Evolutionary conservation across 495 filamentous ascomycete species (phyloP).

Genomic region (Penicillium parvum): DNA sequence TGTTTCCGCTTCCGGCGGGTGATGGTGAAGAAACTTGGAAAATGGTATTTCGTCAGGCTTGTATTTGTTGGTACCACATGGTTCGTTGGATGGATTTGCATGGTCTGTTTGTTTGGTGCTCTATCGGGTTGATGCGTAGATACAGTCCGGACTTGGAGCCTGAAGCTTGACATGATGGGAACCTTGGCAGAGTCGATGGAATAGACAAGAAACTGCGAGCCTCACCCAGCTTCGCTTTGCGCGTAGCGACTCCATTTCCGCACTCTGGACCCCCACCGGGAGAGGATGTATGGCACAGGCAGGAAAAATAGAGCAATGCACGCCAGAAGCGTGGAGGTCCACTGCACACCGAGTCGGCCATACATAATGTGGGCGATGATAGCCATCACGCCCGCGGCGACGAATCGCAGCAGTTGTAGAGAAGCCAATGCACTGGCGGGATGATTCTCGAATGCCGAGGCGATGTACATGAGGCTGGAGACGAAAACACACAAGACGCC

Average conservation of each 20-base stretch:
- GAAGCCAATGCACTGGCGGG: slow-evolving; percentile 35
- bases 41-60: too few species aligned
- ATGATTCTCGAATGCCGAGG: slow-evolving; percentile 41
- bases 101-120: too few species aligned
- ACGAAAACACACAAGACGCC: slow-evolving; percentile 44
- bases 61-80: too few species aligned
- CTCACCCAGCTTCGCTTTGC: not conserved
- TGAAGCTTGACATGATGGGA: too few species aligned
- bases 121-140: too few species aligned
- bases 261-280: slow-evolving; percentile 4
- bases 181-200: too few species aligned
- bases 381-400: slow-evolving; percentile 43
- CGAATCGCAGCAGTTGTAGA: slow-evolving; percentile 41
- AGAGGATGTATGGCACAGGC: slow-evolving; percentile 45
- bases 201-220: too few species aligned
- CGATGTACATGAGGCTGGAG: slow-evolving; percentile 45
- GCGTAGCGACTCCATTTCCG: slow-evolving; percentile 9
- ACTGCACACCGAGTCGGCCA: slow-evolving; percentile 43
- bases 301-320: slow-evolving; percentile 38
- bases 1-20: too few species aligned
- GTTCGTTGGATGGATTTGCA: too few species aligned
- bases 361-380: slow-evolving; percentile 42
- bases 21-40: too few species aligned
- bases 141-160: too few species aligned
- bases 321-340: slow-evolving; percentile 46